Evolutionary conservation across 78 protist genomes (phyloP).

Genomic region (Andalucia godoyi): DNA sequence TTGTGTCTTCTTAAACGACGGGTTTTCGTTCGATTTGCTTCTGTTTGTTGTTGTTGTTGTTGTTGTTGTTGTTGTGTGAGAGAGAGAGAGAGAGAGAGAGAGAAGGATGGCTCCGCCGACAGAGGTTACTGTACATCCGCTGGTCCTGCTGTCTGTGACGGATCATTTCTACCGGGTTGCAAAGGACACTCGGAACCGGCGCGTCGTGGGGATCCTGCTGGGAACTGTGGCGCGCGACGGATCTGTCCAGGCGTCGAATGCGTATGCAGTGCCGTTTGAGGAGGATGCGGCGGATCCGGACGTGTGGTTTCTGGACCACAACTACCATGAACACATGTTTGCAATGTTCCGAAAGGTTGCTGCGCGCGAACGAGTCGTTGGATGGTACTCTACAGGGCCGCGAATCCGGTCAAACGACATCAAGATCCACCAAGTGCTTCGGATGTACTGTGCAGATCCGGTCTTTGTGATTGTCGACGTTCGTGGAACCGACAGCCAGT

Average conservation of each 20-base stretch:
- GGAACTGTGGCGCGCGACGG: slow-evolving; percentile 46
- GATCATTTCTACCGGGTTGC: slow-evolving; percentile 80
- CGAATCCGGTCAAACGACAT: slow-evolving; percentile 73
- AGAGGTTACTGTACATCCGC: slow-evolving; percentile 72
- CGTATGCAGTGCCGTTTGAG: slow-evolving; percentile 92
- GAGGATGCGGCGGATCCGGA: slow-evolving; percentile 74
- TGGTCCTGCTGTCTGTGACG: slow-evolving; percentile 82
- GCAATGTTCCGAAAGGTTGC: slow-evolving; percentile 86
- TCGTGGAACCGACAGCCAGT: not conserved
- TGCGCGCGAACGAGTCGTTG: slow-evolving; percentile 81
- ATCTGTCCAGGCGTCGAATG: slow-evolving; percentile 66
- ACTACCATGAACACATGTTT: slow-evolving; percentile 79
- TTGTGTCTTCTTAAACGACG: no score
- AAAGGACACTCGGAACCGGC: slow-evolving; percentile 30
- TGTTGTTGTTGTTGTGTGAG: no score
- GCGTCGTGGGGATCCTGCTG: slow-evolving; percentile 89
- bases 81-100: no score
- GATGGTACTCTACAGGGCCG: slow-evolving; percentile 98
- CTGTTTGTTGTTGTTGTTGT: no score
- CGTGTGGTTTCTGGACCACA: slow-evolving; percentile 89
- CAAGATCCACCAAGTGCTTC: slow-evolving; percentile 68
- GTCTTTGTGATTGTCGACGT: slow-evolving; percentile 76
- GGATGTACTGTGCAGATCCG: slow-evolving; percentile 64
- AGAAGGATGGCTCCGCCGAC: no score
- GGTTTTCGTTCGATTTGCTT: no score